Percentiles rank a stretch among this genome's conserved stretches.
Conservation (phyloP, 345 rosid genomes). For the Brassica nigra region DNA sequence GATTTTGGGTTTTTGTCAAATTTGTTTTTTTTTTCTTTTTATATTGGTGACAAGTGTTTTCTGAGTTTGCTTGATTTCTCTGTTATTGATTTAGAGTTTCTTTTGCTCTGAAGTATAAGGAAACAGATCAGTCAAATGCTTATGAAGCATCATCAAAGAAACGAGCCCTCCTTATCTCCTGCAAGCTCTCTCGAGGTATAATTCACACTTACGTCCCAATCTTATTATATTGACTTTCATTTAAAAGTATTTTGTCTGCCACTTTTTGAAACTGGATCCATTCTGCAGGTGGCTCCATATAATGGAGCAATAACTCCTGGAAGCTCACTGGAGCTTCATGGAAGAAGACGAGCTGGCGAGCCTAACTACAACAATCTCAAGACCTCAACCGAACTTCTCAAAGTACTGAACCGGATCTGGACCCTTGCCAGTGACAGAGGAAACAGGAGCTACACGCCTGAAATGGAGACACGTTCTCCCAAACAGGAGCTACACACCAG, state of each 20-base stretch:
- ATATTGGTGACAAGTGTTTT: slow-evolving; percentile 4
- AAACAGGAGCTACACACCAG: too few species aligned
- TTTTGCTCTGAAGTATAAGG: slow-evolving; percentile 53
- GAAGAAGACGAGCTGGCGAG: slow-evolving; percentile 60
- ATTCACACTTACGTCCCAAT: neutral
- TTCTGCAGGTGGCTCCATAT: slow-evolving; percentile 73
- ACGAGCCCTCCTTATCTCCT: slow-evolving; percentile 70
- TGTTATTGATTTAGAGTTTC: slow-evolving; percentile 11
- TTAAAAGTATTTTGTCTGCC: neutral
- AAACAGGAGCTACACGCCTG: too few species aligned
- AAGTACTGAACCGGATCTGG: slow-evolving; percentile 93
- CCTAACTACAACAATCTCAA: slow-evolving; percentile 63
- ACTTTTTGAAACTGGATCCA: slow-evolving; percentile 12
- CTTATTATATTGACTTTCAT: neutral
- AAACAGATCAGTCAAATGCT: slow-evolving; percentile 82
- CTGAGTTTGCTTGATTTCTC: neutral
- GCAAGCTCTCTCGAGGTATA: slow-evolving; percentile 85
- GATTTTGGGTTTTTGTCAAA: slow-evolving; percentile 6
- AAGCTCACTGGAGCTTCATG: slow-evolving; percentile 70
- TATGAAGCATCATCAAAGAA: slow-evolving; percentile 80
- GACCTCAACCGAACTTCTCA: slow-evolving; percentile 88
- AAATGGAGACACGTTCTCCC: too few species aligned
- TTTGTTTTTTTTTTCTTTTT: neutral
- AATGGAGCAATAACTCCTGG: slow-evolving; percentile 71
- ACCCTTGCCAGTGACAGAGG: slow-evolving; percentile 40